Base-by-base conservation (phyloP, 1,139 yeast genomes). In the Geotrichum aggregatum region DNA sequence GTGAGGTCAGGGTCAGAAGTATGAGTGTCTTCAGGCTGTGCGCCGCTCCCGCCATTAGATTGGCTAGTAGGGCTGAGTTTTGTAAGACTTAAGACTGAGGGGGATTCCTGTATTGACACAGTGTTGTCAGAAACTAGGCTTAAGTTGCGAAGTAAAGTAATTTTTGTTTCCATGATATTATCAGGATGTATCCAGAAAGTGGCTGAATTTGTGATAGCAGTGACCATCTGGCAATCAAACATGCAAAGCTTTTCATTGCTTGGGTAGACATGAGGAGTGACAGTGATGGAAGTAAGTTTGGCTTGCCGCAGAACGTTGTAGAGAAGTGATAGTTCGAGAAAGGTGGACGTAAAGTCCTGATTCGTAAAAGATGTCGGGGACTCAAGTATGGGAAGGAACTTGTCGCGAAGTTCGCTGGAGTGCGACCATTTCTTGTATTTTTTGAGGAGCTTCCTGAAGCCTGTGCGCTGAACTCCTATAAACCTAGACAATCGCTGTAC, bases 381-480 rank as follows among this genome's bases (percentile, higher is more conserved):
- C 61, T 68, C 69, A 28, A 77, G 59, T 3, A 60, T 55, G 1
- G 67, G 66, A 19, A 71, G 61, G 55, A 71, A 71, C 30, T 60
- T 58, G 24, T 61, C 58, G 2, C 70, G 63, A 34, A 68, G 63
- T 54, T 58, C 55, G 44, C 61, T 58, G 19, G 70, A 71, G 10
- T 68, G 66, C 22, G 75, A 80, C 71, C 88, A 82, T 65, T 87
- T 87, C 44, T 78, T 64, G 64, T 86, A 84, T 67, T 89, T 88
- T 70, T 89, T 89, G 61, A 88, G 75, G 52, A 89, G 77, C 69
- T 91, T 91, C 58, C 86, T 76, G 47, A 87, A 74, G 3, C 95
- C 97, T 3, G 89, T 82, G 61, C 84, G 83, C 64, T 91, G 98
- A 21, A 89, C 77, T 33, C 86, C 75, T 16, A 87, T 77, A 65